phyloP scores from a whole-genome alignment of 768 basidiomycete genomes.

The Lactifluus rugatus region DNA sequence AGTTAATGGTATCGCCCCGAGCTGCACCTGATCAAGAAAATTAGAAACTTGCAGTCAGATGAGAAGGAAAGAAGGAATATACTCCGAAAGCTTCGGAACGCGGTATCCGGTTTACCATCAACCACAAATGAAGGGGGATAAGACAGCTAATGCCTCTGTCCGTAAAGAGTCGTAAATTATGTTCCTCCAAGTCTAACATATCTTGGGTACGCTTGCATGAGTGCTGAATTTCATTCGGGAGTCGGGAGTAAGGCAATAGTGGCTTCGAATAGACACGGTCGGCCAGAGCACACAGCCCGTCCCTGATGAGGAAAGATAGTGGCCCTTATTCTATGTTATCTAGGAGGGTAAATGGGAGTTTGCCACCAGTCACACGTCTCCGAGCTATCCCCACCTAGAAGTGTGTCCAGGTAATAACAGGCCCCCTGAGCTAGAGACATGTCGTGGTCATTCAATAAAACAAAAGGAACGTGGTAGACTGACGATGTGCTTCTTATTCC shows the following conservation, averaged over 20 bases:
- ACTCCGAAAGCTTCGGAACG: slow-evolving; percentile 43
- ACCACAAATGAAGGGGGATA: slow-evolving; percentile 47
- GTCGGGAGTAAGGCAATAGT: slow-evolving; percentile 39
- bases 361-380: slow-evolving; percentile 5
- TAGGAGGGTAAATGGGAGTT: slow-evolving; percentile 17
- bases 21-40: slow-evolving; percentile 20
- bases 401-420: slow-evolving; percentile 24
- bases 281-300: slow-evolving; percentile 35
- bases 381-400: slow-evolving; percentile 16
- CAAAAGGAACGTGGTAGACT: slow-evolving; percentile 22
- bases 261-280: slow-evolving; percentile 42
- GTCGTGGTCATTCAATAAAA: not conserved
- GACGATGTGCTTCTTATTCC: slow-evolving; percentile 53
- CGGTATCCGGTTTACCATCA: slow-evolving; percentile 40
- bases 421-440: slow-evolving; percentile 33
- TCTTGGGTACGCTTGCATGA: slow-evolving; percentile 26
- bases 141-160: slow-evolving; percentile 31
- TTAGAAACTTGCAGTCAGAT: not conserved
- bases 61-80: slow-evolving; percentile 18
- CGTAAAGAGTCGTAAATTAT: slow-evolving; percentile 27
- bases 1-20: slow-evolving; percentile 31
- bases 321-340: not conserved
- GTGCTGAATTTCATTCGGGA: slow-evolving; percentile 28
- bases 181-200: slow-evolving; percentile 36
- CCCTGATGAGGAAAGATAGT: not conserved